phyloP scores from a whole-genome alignment of 2,329 filamentous ascomycete genomes.

The Neopestalotiopsis sp. region DNA sequence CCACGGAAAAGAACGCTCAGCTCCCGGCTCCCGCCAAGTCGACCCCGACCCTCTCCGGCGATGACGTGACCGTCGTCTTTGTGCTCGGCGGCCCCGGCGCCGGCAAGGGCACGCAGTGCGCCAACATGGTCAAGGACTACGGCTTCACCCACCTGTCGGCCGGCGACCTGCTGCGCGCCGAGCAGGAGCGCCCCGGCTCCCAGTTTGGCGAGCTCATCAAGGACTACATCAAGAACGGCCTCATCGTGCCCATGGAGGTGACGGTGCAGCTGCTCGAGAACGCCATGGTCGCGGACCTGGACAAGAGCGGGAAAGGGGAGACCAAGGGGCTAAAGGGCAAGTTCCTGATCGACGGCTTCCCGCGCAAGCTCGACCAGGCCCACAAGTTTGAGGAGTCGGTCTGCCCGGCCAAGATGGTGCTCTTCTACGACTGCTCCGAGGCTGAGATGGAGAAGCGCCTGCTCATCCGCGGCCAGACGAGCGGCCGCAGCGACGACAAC shows the following conservation, averaged over 20 bases:
- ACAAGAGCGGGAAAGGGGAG: constrained; percentile 41
- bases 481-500: constrained; percentile 91
- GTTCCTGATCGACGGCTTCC: constrained; percentile 86
- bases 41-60: constrained; percentile 74
- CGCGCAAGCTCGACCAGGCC: constrained; percentile 96
- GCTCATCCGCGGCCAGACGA: constrained; percentile 90
- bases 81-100: constrained; percentile 95
- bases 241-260: constrained; percentile 98
- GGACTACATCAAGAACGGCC: constrained; percentile 90
- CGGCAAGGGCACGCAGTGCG: constrained; percentile 96
- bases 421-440: constrained; percentile 96
- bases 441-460: constrained; percentile 83
- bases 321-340: constrained; percentile 59
- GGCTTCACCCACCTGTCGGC: constrained; percentile 93
- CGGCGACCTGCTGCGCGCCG: constrained; percentile 89
- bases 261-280: constrained; percentile 94
- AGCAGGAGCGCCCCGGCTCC: constrained; percentile 85
- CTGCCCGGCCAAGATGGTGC: constrained; percentile 80
- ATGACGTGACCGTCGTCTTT: constrained; percentile 90
- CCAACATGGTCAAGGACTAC: constrained; percentile 84
- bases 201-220: constrained; percentile 94
- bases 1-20: constrained; percentile 44
- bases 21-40: constrained; percentile 59
- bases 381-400: constrained; percentile 91
- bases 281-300: constrained; percentile 79